These are phyloP conservation scores for Pythium aphanidermatum DNA, from an alignment of 352 stramenopile genomes.

Conservation along the genomic window DNA sequence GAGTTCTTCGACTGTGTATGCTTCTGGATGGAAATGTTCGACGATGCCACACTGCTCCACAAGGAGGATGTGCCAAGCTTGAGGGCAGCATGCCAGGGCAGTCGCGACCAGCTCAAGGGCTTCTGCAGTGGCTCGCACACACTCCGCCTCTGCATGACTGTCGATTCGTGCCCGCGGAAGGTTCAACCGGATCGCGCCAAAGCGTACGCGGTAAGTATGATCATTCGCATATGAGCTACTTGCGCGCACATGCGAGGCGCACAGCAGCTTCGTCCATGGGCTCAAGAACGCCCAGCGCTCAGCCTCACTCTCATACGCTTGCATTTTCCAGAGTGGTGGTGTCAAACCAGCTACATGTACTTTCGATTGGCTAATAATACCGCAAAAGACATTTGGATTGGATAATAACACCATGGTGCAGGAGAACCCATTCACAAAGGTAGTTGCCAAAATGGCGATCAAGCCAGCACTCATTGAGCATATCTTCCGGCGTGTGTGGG, in stretches of 20 bases:
- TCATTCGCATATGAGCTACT: slow-evolving; percentile 1
- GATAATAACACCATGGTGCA: background rate
- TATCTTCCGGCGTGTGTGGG: slow-evolving; percentile 64
- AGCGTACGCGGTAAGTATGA: slow-evolving; percentile 6
- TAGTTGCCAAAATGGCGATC: slow-evolving; percentile 26
- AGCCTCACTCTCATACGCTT: too few relatives aligned
- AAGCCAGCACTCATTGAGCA: slow-evolving; percentile 64
- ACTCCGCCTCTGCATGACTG: background rate
- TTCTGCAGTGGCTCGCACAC: slow-evolving; percentile 5
- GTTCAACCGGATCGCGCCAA: slow-evolving; percentile 9
- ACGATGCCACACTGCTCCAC: slow-evolving; percentile 8
- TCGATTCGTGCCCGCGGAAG: slow-evolving; percentile 1
- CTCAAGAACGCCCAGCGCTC: slow-evolving; percentile 13
- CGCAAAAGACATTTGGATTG: background rate
- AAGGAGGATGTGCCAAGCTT: slow-evolving; percentile 6
- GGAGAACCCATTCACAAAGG: too few relatives aligned
- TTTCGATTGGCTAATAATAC: background rate
- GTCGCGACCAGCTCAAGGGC: slow-evolving; percentile 13
- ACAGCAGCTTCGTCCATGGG: slow-evolving; percentile 12
- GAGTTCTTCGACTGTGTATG: slow-evolving; percentile 7
- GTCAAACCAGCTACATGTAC: background rate
- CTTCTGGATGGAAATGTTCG: slow-evolving; percentile 7
- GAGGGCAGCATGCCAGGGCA: slow-evolving; percentile 1
- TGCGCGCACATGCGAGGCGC: slow-evolving; percentile 3
- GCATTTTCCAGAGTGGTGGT: background rate